Percentiles rank a stretch among this genome's conserved stretches.
These are phyloP conservation scores for Cyberlindnera sargentensis DNA, from an alignment of 805 yeast species.

Conservation along the genomic window DNA sequence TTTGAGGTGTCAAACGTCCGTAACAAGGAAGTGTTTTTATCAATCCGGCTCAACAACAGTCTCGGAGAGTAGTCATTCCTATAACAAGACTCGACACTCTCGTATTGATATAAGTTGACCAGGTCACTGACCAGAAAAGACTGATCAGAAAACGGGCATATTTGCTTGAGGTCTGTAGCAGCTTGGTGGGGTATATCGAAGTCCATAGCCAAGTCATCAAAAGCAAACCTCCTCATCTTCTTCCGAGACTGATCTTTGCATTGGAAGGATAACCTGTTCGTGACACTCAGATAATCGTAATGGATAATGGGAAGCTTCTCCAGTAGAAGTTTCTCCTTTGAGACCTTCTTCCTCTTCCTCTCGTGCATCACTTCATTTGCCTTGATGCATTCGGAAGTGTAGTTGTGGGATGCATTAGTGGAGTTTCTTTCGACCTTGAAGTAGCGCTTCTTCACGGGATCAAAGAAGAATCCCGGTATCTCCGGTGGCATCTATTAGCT, in stretches of 20 bases:
- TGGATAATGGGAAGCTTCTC: conserved; percentile 1
- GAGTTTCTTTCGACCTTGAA: conserved; percentile 20
- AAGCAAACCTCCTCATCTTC: neutral
- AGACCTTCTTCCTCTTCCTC: conserved; percentile 4
- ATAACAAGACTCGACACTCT: neutral
- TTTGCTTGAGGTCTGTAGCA: conserved; percentile 3
- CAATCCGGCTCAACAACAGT: conserved; percentile 5
- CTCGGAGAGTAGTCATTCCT: neutral
- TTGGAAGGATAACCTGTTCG: neutral
- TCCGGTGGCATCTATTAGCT: conserved; percentile 2
- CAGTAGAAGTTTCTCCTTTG: neutral
- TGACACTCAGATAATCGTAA: neutral
- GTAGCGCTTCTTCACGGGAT: conserved; percentile 19
- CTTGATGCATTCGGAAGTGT: conserved; percentile 9
- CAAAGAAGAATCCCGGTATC: conserved; percentile 23
- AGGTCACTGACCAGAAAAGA: conserved; percentile 6
- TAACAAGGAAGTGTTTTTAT: conserved; percentile 9
- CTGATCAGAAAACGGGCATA: neutral
- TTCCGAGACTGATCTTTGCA: neutral
- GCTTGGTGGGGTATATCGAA: neutral
- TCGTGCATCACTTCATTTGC: conserved; percentile 8
- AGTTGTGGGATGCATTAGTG: conserved; percentile 6
- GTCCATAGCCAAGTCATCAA: neutral
- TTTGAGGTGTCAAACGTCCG: conserved; percentile 1
- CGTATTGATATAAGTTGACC: conserved; percentile 3